These are phyloP conservation scores for Melaleuca quinquenervia DNA, from an alignment of 345 rosid genomes.

Conservation along the genomic window DNA sequence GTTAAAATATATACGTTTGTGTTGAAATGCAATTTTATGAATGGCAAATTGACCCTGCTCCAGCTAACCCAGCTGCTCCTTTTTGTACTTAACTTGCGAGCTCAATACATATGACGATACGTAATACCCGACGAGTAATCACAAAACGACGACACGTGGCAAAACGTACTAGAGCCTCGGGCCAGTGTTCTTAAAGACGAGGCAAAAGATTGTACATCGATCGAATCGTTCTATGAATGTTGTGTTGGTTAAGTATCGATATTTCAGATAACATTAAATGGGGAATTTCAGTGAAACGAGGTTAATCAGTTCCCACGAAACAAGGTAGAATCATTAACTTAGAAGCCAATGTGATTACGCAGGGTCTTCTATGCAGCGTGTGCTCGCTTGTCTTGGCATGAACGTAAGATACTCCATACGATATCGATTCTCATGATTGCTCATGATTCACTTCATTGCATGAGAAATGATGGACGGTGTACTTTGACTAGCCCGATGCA, in stretches of 20 bases:
- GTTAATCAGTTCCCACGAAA: background rate
- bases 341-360: background rate
- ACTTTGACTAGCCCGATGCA: background rate
- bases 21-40: no score
- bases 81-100: background rate
- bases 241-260: background rate
- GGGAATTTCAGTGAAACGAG: background rate
- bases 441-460: background rate
- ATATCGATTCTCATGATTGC: background rate
- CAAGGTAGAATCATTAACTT: background rate
- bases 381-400: background rate
- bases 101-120: no score
- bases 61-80: background rate
- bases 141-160: no score
- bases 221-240: background rate
- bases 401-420: background rate
- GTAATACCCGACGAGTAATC: background rate
- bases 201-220: background rate
- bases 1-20: no score
- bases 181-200: background rate
- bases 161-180: no score
- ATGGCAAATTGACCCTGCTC: no score
- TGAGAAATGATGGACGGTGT: background rate
- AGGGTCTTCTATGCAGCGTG: background rate
- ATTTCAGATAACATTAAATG: background rate